Percentiles rank a stretch among this genome's conserved stretches.
Conservation (phyloP, 495 filamentous ascomycete species). For the Podospora tetraspora region DNA sequence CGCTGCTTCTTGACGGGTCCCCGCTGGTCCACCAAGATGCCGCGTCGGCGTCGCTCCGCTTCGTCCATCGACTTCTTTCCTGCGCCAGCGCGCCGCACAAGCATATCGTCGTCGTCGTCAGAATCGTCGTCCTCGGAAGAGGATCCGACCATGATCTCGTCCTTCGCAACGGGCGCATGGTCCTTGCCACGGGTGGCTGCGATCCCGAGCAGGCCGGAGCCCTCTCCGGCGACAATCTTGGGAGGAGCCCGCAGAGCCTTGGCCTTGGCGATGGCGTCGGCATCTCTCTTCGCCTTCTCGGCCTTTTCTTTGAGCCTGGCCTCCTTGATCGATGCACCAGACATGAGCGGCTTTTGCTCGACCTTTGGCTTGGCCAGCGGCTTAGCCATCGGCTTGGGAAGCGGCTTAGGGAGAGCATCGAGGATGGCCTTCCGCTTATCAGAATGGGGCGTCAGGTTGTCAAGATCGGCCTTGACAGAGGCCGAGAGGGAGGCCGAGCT, state of each 20-base stretch:
- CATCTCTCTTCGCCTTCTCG: conserved; percentile 66
- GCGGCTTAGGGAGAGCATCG: neutral
- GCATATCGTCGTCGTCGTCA: conserved; percentile 46
- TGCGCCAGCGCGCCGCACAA: conserved; percentile 42
- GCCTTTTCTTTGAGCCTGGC: conserved; percentile 66
- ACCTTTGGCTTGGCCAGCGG: conserved; percentile 26
- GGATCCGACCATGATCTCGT: conserved; percentile 88
- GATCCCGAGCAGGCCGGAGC: conserved; percentile 69
- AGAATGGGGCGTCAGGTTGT: conserved; percentile 31
- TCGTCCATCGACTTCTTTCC: conserved; percentile 40
- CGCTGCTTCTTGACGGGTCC: conserved; percentile 77
- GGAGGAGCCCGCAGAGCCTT: conserved; percentile 54
- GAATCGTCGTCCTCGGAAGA: conserved; percentile 69
- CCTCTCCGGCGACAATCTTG: conserved; percentile 61
- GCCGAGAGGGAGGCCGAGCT: conserved; percentile 2
- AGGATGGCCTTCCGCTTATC: conserved; percentile 35
- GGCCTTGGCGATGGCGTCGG: conserved; percentile 59
- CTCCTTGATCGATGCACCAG: conserved; percentile 53
- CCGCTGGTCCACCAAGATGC: conserved; percentile 43
- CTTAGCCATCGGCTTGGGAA: conserved; percentile 18
- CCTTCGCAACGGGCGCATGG: conserved; percentile 50
- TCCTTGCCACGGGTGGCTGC: conserved; percentile 74
- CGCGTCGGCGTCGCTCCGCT: conserved; percentile 47
- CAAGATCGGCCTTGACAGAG: conserved; percentile 39
- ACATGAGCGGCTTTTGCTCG: conserved; percentile 35